Conservation (phyloP, 306 rosid species). For the Delonix regia region DNA sequence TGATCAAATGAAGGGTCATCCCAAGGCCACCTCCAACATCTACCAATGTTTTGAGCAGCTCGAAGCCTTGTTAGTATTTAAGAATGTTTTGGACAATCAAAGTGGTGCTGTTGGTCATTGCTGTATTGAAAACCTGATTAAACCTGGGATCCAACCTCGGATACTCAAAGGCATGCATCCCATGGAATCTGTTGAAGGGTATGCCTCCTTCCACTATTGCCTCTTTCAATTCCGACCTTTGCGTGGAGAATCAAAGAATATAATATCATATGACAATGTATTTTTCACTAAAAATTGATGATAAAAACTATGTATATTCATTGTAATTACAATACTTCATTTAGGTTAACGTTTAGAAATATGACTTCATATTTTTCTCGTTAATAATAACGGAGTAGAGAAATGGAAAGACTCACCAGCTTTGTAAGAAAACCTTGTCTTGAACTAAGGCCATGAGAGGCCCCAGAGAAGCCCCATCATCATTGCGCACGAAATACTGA, state of each 20-base stretch:
- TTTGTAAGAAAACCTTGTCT: no score
- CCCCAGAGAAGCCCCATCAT: conserved; percentile 16
- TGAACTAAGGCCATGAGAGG: no score
- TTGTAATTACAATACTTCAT: no score
- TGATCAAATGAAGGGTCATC: conserved; percentile 47
- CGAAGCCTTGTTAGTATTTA: conserved; percentile 50
- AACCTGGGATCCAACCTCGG: conserved; percentile 40
- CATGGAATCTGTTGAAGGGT: conserved; percentile 52
- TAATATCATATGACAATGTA: no score
- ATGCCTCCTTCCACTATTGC: conserved; percentile 52
- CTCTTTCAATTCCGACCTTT: conserved; percentile 47
- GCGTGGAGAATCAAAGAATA: no score
- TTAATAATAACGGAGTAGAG: no score
- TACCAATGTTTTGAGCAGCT: conserved; percentile 41
- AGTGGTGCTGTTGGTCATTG: conserved; percentile 44
- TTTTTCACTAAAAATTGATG: no score
- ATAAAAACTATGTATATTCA: no score
- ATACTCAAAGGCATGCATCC: conserved; percentile 44
- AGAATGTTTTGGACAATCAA: conserved; percentile 40
- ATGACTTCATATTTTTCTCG: no score
- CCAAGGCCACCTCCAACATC: conserved; percentile 76
- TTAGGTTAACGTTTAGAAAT: no score
- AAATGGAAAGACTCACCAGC: not conserved
- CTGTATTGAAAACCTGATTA: conserved; percentile 51
- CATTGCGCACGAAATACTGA: conserved; percentile 36